Evolutionary conservation across 106 monocot species (phyloP).

Genomic region (Dendrobium nobile): DNA sequence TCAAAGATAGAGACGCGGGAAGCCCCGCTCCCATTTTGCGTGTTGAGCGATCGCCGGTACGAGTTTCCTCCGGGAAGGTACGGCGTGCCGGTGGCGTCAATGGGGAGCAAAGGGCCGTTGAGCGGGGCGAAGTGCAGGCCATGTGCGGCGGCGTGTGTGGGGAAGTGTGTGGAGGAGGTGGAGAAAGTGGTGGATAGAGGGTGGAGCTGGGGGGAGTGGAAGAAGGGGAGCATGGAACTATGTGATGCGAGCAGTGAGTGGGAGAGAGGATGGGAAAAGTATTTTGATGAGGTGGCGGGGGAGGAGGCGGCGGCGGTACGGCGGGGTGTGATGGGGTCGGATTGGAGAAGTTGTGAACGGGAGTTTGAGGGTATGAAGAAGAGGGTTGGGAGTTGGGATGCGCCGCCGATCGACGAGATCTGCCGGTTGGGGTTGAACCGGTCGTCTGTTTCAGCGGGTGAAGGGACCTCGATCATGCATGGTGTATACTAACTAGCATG

Average conservation of each 20-base stretch:
- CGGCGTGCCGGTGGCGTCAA: conserved; percentile 75
- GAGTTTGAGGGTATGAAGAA: conserved; percentile 27
- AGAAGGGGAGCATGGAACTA: conserved; percentile 48
- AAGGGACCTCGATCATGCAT: too few species aligned
- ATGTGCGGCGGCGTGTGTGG: conserved; percentile 46
- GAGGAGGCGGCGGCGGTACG: conserved; percentile 25
- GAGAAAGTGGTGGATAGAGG: not conserved
- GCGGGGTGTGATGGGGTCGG: conserved; percentile 22
- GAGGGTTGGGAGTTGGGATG: conserved; percentile 38
- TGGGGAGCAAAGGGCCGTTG: conserved; percentile 64
- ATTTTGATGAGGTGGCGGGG: conserved; percentile 57
- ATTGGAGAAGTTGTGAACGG: conserved; percentile 18
- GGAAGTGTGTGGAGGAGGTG: conserved; percentile 24
- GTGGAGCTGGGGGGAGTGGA: conserved; percentile 76
- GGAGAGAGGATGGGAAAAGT: conserved; percentile 54
- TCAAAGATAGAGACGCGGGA: not conserved
- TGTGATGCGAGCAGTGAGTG: conserved; percentile 56
- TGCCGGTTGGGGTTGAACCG: conserved; percentile 31
- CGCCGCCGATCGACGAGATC: conserved; percentile 40
- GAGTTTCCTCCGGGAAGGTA: conserved; percentile 30
- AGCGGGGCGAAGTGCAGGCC: conserved; percentile 93
- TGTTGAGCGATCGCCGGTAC: conserved; percentile 48
- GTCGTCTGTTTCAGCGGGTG: not conserved
- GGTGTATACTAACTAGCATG: too few species aligned
- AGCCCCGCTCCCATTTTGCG: conserved; percentile 34